These are phyloP conservation scores for Lathyrus tuberosus DNA, from an alignment of 306 rosid species.

Conservation along the genomic window DNA sequence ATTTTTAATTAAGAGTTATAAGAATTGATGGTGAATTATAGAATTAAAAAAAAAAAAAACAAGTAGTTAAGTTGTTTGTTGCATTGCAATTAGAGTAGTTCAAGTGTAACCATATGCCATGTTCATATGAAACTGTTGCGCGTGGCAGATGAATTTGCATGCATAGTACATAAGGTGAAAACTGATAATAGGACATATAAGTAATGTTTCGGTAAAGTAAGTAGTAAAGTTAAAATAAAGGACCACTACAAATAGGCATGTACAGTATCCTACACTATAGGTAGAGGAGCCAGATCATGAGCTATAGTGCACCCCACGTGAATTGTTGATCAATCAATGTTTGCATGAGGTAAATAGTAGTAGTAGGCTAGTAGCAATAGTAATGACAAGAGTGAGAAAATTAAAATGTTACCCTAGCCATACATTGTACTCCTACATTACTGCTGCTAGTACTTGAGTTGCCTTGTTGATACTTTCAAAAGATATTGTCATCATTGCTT, in stretches of 20 bases:
- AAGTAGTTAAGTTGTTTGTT: too few relatives aligned
- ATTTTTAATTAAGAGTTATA: too few relatives aligned
- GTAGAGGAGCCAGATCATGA: neutral
- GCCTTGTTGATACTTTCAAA: neutral
- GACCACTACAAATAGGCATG: neutral
- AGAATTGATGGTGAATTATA: too few relatives aligned
- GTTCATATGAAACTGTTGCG: neutral
- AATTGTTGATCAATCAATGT: neutral
- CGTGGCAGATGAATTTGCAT: conserved; percentile 1
- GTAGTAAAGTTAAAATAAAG: neutral
- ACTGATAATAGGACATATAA: neutral
- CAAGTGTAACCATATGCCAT: neutral
- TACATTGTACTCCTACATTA: neutral
- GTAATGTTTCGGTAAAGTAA: neutral
- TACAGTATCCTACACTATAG: neutral
- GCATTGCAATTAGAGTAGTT: neutral
- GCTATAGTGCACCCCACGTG: neutral
- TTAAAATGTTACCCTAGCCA: neutral
- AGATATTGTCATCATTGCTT: neutral
- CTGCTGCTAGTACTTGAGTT: neutral
- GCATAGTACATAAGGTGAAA: conserved; percentile 5
- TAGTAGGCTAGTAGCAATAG: too few relatives aligned
- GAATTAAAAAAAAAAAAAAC: too few relatives aligned
- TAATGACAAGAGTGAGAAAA: neutral
- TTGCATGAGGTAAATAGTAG: too few relatives aligned